phyloP scores from a whole-genome alignment of 2,329 filamentous ascomycete species.

The Pleurostoma richardsiae region DNA sequence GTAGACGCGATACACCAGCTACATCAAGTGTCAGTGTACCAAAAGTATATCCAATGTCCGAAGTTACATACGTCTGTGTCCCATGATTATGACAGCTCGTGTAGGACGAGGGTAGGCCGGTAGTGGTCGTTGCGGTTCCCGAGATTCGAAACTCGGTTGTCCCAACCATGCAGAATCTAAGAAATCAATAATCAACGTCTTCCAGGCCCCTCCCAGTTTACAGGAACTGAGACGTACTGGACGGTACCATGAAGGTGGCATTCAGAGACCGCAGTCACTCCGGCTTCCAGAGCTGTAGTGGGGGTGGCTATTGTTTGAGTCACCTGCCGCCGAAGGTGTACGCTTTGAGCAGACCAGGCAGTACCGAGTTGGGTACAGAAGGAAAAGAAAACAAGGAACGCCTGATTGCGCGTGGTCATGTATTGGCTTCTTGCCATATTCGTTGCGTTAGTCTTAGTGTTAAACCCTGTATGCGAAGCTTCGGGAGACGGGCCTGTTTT shows the following conservation, averaged over 20 bases:
- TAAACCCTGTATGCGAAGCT: no score
- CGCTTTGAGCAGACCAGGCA: constrained; percentile 1
- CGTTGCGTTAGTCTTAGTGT: no score
- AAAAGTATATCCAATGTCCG: not conserved
- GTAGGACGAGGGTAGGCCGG: constrained; percentile 15
- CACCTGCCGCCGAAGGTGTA: constrained; percentile 2
- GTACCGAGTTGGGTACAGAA: not conserved
- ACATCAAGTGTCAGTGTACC: not conserved
- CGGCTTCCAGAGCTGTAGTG: constrained; percentile 1
- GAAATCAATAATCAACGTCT: not conserved
- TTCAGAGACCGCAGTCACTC: constrained; percentile 39
- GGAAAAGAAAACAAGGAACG: no score
- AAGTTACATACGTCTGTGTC: constrained; percentile 35
- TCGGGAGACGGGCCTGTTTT: no score
- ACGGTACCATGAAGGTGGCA: constrained; percentile 44
- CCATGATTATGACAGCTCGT: constrained; percentile 47
- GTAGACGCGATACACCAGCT: constrained; percentile 38
- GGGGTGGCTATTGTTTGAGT: constrained; percentile 2
- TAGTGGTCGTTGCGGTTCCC: not conserved
- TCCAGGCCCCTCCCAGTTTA: not conserved
- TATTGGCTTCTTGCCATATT: no score
- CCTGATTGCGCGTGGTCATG: no score
- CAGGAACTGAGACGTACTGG: constrained; percentile 25
- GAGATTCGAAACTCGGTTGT: not conserved
- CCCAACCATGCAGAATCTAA: not conserved